Conservation (phyloP, 345 rosid genomes). For the Ceriops tagal region DNA sequence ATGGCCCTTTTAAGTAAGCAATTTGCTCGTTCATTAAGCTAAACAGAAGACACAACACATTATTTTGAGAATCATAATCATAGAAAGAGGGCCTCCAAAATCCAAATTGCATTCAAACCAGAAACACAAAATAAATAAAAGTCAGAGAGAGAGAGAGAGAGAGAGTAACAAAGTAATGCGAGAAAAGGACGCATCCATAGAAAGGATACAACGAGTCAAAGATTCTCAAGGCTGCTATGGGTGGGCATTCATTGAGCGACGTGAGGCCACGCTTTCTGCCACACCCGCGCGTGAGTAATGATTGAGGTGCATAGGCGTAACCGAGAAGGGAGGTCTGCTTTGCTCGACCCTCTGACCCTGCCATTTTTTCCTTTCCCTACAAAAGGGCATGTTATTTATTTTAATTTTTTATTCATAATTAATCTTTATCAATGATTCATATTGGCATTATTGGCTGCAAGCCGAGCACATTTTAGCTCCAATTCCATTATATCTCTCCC, state of each 20-base stretch:
- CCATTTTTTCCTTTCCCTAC: no score
- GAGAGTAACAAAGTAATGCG: no score
- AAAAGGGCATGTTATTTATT: no score
- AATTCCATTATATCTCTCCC: no score
- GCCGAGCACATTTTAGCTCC: no score
- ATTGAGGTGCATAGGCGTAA: slow-evolving; percentile 9
- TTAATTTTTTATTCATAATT: no score
- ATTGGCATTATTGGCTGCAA: no score
- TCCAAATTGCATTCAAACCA: not conserved
- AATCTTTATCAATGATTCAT: no score
- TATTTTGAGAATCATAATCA: not conserved
- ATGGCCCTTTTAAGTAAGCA: slow-evolving; percentile 1
- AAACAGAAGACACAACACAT: not conserved
- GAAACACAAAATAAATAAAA: no score
- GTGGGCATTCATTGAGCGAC: not conserved
- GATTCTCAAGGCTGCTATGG: slow-evolving; percentile 9
- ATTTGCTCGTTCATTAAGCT: not conserved
- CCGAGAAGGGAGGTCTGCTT: not conserved
- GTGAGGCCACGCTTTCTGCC: slow-evolving; percentile 24
- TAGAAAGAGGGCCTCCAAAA: slow-evolving; percentile 7
- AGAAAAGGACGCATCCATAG: no score
- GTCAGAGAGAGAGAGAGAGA: no score
- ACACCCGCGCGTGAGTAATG: slow-evolving; percentile 24
- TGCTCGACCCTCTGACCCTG: no score
- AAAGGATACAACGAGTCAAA: slow-evolving; percentile 23